Percentiles rank a stretch among this genome's conserved stretches.
Conservation (phyloP, 2,329 filamentous ascomycete genomes). For the Gnomoniopsis smithogilvyi region DNA sequence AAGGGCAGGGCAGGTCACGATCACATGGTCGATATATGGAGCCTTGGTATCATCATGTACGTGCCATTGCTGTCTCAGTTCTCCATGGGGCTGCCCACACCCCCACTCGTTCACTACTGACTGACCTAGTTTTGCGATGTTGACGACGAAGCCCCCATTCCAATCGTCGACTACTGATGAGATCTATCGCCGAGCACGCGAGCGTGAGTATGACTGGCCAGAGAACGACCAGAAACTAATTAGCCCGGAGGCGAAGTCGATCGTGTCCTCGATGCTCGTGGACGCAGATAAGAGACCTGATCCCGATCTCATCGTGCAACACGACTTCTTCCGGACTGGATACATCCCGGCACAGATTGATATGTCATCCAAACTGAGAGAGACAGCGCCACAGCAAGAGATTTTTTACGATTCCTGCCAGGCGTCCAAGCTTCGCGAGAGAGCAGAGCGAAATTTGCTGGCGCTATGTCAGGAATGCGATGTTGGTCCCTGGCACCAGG, state of each 20-base stretch:
- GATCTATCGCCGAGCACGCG: conserved; percentile 70
- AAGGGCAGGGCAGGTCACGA: conserved; percentile 94
- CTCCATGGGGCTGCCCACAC: neutral
- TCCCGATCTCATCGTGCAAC: conserved; percentile 74
- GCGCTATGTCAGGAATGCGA: conserved; percentile 57
- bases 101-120: conserved; percentile 21
- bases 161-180: conserved; percentile 87
- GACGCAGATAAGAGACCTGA: conserved; percentile 72
- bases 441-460: conserved; percentile 50
- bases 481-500: conserved; percentile 52
- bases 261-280: conserved; percentile 73
- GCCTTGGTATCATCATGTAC: conserved; percentile 92
- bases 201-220: conserved; percentile 79
- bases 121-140: conserved; percentile 76
- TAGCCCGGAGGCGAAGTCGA: conserved; percentile 71
- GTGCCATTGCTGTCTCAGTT: conserved; percentile 24
- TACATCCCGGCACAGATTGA: conserved; percentile 65
- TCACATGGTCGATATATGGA: conserved; percentile 98
- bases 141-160: conserved; percentile 94
- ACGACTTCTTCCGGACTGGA: conserved; percentile 74
- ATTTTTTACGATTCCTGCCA: conserved; percentile 54
- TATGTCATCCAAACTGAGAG: conserved; percentile 56
- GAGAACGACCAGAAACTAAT: conserved; percentile 66
- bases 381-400: conserved; percentile 53
- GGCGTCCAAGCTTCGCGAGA: conserved; percentile 39